These are phyloP conservation scores for Penicillium daleae DNA, from an alignment of 495 filamentous ascomycete genomes.

Conservation along the genomic window DNA sequence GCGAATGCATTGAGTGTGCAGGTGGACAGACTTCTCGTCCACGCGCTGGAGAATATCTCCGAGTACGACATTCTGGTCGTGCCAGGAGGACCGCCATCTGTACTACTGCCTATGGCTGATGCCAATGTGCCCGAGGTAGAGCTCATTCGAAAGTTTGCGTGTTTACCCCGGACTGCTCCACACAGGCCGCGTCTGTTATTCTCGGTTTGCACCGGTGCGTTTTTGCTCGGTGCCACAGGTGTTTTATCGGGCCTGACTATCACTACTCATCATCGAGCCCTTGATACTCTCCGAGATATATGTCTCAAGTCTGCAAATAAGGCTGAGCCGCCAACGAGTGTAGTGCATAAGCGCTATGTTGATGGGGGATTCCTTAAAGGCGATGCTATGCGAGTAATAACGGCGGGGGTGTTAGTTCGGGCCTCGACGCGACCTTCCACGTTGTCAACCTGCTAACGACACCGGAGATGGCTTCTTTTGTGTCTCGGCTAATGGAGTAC, in stretches of 20 bases:
- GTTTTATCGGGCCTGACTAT: conserved; percentile 73
- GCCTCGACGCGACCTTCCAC: conserved; percentile 78
- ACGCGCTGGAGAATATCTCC: conserved; percentile 63
- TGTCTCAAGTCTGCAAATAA: conserved; percentile 41
- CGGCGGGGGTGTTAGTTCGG: conserved; percentile 74
- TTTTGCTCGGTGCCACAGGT: conserved; percentile 72
- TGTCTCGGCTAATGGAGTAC: conserved; percentile 69
- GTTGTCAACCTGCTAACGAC: conserved; percentile 73
- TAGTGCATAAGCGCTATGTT: conserved; percentile 77
- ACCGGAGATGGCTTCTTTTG: conserved; percentile 68
- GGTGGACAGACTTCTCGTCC: conserved; percentile 45
- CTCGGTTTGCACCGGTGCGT: conserved; percentile 74
- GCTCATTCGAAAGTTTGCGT: conserved; percentile 37
- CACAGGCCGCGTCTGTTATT: conserved; percentile 58
- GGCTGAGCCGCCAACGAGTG: conserved; percentile 63
- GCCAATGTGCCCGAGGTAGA: conserved; percentile 29
- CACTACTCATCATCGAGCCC: conserved; percentile 68
- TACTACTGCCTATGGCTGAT: conserved; percentile 27
- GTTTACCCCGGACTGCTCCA: conserved; percentile 21
- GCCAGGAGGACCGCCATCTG: conserved; percentile 49
- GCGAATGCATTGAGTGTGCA: conserved; percentile 30
- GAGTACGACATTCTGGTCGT: conserved; percentile 75
- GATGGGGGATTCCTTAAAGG: conserved; percentile 66
- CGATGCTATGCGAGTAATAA: conserved; percentile 74
- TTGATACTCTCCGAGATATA: conserved; percentile 72